These are phyloP conservation scores for Euphorbia schlechtendalii DNA, from an alignment of 441 rosid genomes.

Conservation along the genomic window DNA sequence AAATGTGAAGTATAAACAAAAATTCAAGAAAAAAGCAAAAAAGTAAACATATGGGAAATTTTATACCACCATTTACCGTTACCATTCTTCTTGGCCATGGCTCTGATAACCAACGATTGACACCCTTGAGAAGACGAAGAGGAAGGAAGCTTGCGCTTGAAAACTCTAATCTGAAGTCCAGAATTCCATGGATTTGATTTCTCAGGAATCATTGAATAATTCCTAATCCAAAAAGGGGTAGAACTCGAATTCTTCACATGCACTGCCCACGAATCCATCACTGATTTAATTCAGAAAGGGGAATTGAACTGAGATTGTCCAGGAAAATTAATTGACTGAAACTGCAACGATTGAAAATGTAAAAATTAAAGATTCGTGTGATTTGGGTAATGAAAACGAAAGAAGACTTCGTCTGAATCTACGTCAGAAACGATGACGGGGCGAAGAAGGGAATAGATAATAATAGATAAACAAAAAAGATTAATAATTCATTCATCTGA, in stretches of 20 bases:
- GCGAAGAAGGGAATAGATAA: too few relatives aligned
- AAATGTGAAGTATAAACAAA: neutral
- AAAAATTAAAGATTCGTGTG: neutral
- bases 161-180: constrained; percentile 40
- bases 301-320: neutral
- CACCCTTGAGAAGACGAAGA: constrained; percentile 13
- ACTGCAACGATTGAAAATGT: neutral
- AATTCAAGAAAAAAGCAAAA: too few relatives aligned
- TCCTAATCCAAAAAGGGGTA: constrained; percentile 30
- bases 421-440: constrained; percentile 3
- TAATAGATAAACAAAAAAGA: too few relatives aligned
- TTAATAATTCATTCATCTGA: too few relatives aligned
- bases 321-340: constrained; percentile 14
- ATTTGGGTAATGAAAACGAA: constrained; percentile 1
- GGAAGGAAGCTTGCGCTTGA: constrained; percentile 27
- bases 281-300: neutral
- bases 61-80: constrained; percentile 34
- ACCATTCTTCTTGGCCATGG: constrained; percentile 69
- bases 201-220: constrained; percentile 24
- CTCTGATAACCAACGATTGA: constrained; percentile 40
- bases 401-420: neutral
- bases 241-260: constrained; percentile 42
- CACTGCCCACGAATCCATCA: constrained; percentile 60
- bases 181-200: constrained; percentile 27
- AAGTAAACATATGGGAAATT: constrained; percentile 19